phyloP scores from a whole-genome alignment of 805 yeast genomes.

The Candida dajiaensis region DNA sequence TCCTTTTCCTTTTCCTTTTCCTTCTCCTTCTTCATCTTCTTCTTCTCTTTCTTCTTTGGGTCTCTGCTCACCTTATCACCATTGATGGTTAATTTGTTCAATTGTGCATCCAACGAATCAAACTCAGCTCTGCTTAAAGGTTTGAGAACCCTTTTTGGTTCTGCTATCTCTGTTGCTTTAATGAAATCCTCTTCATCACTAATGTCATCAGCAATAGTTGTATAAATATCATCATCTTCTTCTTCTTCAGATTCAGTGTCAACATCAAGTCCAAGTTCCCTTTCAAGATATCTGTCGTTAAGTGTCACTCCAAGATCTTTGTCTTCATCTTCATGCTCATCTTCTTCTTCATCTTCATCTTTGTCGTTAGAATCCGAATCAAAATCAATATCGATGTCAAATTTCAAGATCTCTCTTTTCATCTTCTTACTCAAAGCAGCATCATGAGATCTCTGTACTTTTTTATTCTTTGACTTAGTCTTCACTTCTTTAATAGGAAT shows the following conservation, averaged over 20 bases:
- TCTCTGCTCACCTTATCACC: neutral
- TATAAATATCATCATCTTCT: too few relatives aligned
- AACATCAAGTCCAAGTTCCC: neutral
- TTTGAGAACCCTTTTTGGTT: neutral
- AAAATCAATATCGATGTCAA: slow-evolving; percentile 14
- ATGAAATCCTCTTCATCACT: slow-evolving; percentile 1
- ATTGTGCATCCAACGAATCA: slow-evolving; percentile 7
- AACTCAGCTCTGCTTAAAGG: slow-evolving; percentile 9
- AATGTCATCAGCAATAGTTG: neutral
- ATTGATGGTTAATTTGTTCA: neutral
- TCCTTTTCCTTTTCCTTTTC: too few relatives aligned
- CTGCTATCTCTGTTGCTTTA: neutral
- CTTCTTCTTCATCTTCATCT: too few relatives aligned
- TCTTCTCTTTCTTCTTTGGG: neutral
- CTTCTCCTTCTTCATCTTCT: too few relatives aligned
- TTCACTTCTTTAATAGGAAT: neutral
- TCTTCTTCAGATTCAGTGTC: neutral
- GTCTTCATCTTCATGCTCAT: neutral
- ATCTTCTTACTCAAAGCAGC: slow-evolving; percentile 4
- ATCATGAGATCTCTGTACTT: neutral
- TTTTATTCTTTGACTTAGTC: neutral
- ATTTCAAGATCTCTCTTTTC: slow-evolving; percentile 16
- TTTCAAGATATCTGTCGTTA: neutral
- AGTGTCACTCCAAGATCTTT: too few relatives aligned
- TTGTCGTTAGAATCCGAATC: slow-evolving; percentile 1